Conservation (phyloP, 1,139 yeast genomes). For the Kodamaea alishanica region DNA sequence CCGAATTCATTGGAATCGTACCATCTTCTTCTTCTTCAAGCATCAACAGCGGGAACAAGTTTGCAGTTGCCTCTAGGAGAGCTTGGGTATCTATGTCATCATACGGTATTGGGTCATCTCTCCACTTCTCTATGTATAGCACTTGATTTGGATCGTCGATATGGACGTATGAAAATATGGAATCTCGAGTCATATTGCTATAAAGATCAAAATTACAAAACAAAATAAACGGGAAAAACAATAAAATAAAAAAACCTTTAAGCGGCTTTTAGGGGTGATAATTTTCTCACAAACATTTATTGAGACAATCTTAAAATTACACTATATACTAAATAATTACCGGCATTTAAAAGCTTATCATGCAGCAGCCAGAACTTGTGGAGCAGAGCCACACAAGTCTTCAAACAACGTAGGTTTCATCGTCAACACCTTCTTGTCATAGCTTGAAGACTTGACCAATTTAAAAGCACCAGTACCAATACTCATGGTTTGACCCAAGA, state of each 20-base stretch:
- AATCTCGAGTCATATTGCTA: slow-evolving; percentile 20
- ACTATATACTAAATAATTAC: slow-evolving; percentile 4
- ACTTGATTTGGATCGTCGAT: slow-evolving; percentile 40
- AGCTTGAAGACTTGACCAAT: slow-evolving; percentile 59
- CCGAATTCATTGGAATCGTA: slow-evolving; percentile 33
- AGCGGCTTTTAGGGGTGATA: too few relatives aligned
- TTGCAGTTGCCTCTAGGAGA: slow-evolving; percentile 36
- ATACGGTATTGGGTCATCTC: slow-evolving; percentile 38
- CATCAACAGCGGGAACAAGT: slow-evolving; percentile 34
- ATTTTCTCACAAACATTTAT: neutral
- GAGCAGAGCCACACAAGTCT: slow-evolving; percentile 34
- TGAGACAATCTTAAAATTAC: neutral
- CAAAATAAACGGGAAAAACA: too few relatives aligned
- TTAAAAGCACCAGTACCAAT: slow-evolving; percentile 98
- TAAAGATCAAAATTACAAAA: too few relatives aligned
- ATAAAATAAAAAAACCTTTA: too few relatives aligned
- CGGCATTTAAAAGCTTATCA: slow-evolving; percentile 2
- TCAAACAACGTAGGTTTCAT: slow-evolving; percentile 63
- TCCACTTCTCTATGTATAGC: slow-evolving; percentile 42
- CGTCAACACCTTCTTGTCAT: slow-evolving; percentile 41
- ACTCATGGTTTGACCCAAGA: slow-evolving; percentile 95
- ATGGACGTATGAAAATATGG: slow-evolving; percentile 34
- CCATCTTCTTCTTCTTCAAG: slow-evolving; percentile 45
- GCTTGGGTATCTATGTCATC: slow-evolving; percentile 42
- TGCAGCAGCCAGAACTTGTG: slow-evolving; percentile 16